Base-by-base conservation (phyloP, 805 yeast genomes). In the Lipomyces sp. region DNA sequence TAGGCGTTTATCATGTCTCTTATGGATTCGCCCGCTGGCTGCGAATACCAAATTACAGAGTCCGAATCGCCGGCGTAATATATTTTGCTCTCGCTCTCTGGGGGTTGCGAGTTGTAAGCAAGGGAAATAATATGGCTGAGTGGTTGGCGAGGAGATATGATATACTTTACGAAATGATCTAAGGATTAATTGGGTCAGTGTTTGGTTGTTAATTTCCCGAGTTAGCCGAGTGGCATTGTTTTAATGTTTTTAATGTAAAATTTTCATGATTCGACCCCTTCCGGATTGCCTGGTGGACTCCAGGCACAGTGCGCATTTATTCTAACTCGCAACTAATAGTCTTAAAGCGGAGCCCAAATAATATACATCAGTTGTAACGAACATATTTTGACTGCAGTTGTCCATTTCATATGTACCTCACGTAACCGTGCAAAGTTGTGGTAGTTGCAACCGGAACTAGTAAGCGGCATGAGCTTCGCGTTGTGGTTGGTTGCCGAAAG, bases 21-120 rank as follows among this genome's bases (percentile, higher is more conserved):
- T 56, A 57, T 15, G 71, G 71, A 15, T 59, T 62, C 66, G 59
- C 71, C 3, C 63, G 60, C n/a, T 69, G 68, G 68, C 55, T 67
- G n/a, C 55, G 64, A 2, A 34, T 67, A 8, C 33, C 37, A 4
- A 32, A 30, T 4, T 33, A 32, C 37, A 51, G 39, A 59, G 64
- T 67, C 5, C 58, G 55, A 7, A 54, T 34, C 5, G 34, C 53
- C 7, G 60, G 57, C 1, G 61, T 18, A 5, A 24, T 34, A 45
- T 34, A 42, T 15, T 37, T 53, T 42, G 33, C 60, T 6, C 54
- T 59, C 29, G 71, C 60, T 10, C 2, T 62, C 5, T 24, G 57
- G 29, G 62, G 60, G 3, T 32, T 59, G 62, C 34, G 63, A 10
- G 37, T 37, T n/a, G 51, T 72, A 8, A 55, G 32, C 42, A 18